Evolutionary conservation across 2,329 filamentous ascomycete genomes (phyloP), one percentile per base, ranked within the genome.

Genomic region (Monilinia polystroma): DNA sequence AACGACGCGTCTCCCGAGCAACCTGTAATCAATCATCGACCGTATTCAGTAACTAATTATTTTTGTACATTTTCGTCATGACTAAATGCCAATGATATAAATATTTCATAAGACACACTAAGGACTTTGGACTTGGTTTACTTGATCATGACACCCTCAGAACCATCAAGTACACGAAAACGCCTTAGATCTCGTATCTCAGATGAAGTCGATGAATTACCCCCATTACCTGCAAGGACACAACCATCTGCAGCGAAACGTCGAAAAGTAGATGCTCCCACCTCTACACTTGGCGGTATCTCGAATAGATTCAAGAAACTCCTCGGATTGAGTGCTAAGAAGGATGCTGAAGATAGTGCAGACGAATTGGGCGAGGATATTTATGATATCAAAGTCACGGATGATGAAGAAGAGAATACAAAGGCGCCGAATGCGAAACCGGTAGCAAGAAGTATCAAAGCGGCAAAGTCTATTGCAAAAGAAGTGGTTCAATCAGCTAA

Each of bases 351-450:
- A 49, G 43, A 32, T 7, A 63, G 55, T 56, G 41, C 43, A 59
- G 62, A 68, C 51, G 64, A 59, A 47, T 59, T 68, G n/a, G 56
- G 45, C 20, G 53, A 63, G 11, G 68, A 63, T 32, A 66, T 69
- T 11, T 68, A 64, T 35, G 57, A 62, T 20, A 47, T 69, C 12
- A 55, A 52, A 29, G 38, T 65, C 43, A 64, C 62, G 23, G 66
- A 68, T 58, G 68, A 69, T 43, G 68, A 68, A 12, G 56, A 66
- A 45, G 64, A 66, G 51, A 59, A 23, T 54, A 56, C 23, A 29
- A 66, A 49, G 47, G 20, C 45, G 16, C n/a, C 49, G 20, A 66
- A 41, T 12, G 29, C 41, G 11, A 66, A 35, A 23, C 11, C 41
- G 20, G 29, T 11, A 41, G 23, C 55, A 43, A 66, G n/a, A 47